A percentile compares a stretch with the other conserved stretches of the same genome.
Conservation (phyloP, 2,329 filamentous ascomycete genomes). For the Talaromyces sp. region DNA sequence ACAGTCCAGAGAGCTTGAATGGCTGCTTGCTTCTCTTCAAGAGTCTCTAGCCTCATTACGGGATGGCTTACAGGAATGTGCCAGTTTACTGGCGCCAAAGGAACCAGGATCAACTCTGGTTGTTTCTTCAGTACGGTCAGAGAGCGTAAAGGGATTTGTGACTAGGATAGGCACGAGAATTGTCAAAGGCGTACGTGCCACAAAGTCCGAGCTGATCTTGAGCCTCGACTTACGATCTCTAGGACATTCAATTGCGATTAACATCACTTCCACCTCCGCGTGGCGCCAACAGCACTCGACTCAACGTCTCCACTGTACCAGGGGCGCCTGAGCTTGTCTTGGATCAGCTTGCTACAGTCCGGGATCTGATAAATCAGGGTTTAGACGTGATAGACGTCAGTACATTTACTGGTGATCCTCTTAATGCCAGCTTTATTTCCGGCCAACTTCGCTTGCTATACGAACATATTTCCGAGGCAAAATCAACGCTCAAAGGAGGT, state of each 20-base stretch:
- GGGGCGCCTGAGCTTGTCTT: slow-evolving; percentile 60
- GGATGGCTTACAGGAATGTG: slow-evolving; percentile 80
- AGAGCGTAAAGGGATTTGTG: slow-evolving; percentile 87
- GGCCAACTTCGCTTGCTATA: slow-evolving; percentile 58
- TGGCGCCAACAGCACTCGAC: slow-evolving; percentile 50
- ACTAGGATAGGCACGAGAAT: slow-evolving; percentile 88
- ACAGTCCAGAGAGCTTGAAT: slow-evolving; percentile 59
- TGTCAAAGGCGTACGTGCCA: slow-evolving; percentile 72
- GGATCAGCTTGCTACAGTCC: slow-evolving; percentile 66
- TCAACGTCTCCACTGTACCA: slow-evolving; percentile 53
- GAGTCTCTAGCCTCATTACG: slow-evolving; percentile 61
- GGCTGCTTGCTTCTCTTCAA: slow-evolving; percentile 61
- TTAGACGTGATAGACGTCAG: slow-evolving; percentile 80
- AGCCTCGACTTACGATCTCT: not conserved
- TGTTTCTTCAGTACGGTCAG: slow-evolving; percentile 79
- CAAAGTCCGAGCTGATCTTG: too few relatives aligned
- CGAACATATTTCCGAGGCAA: slow-evolving; percentile 62
- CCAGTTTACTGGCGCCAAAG: slow-evolving; percentile 76
- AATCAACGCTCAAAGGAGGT: slow-evolving; percentile 55
- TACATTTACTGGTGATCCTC: slow-evolving; percentile 66
- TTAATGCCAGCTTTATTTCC: slow-evolving; percentile 56
- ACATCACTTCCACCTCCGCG: slow-evolving; percentile 50
- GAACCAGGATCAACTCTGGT: slow-evolving; percentile 87
- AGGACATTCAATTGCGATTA: slow-evolving; percentile 76
- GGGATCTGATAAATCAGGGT: slow-evolving; percentile 75